Evolutionary conservation across 2,329 filamentous ascomycete species (phyloP).

Genomic region (Pseudomassariella vexata): DNA sequence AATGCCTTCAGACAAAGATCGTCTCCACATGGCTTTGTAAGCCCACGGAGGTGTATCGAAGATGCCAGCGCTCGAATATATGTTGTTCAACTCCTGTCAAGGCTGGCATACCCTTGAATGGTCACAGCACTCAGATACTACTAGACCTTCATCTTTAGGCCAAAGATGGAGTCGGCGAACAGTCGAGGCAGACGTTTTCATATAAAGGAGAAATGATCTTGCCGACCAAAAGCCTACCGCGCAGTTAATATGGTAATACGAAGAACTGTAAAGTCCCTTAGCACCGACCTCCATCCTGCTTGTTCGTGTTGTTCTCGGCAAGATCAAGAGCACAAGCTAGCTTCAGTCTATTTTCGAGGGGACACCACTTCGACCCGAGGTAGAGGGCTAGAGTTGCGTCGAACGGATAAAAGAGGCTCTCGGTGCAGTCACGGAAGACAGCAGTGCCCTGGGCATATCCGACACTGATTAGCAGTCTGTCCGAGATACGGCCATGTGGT

Average conservation of each 20-base stretch:
- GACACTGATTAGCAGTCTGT: conserved; percentile 26
- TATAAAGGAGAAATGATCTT: conserved; percentile 21
- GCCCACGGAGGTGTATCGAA: too few species aligned
- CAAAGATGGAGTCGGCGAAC: conserved; percentile 28
- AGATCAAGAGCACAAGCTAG: conserved; percentile 22
- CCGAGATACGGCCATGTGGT: conserved; percentile 29
- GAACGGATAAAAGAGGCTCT: conserved; percentile 36
- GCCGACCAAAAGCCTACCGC: too few species aligned
- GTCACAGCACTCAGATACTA: too few species aligned
- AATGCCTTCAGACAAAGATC: too few species aligned
- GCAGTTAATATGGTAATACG: conserved; percentile 20
- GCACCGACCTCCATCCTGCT: conserved; percentile 10
- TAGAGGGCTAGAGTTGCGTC: conserved; percentile 34
- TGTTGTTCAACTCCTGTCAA: too few species aligned
- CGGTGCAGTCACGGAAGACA: conserved; percentile 19
- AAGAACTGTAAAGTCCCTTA: conserved; percentile 14
- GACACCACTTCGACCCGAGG: conserved; percentile 22
- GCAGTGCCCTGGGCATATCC: conserved; percentile 24
- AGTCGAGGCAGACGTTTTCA: conserved; percentile 27
- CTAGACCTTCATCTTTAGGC: conserved; percentile 30
- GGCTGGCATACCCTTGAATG: too few species aligned
- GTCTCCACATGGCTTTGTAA: too few species aligned
- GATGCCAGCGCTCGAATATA: too few species aligned
- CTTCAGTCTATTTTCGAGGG: conserved; percentile 22
- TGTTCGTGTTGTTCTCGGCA: conserved; percentile 20